Conservation (phyloP, 768 basidiomycete species). For the Xerocomus spinulosus region DNA sequence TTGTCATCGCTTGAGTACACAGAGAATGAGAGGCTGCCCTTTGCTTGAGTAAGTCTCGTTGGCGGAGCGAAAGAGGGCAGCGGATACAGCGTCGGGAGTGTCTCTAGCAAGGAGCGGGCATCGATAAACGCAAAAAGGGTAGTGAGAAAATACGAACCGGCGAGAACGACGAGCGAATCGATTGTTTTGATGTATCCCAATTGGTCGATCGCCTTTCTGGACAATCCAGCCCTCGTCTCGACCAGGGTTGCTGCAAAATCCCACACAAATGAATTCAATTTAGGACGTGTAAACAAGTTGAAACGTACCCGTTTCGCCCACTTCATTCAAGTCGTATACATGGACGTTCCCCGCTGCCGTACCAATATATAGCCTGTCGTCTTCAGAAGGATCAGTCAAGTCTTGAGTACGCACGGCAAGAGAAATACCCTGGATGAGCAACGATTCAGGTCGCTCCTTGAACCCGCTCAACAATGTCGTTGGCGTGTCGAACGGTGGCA, state of each 20-base stretch:
- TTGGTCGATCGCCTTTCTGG: slow-evolving; percentile 77
- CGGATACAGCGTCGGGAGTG: slow-evolving; percentile 67
- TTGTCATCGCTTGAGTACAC: slow-evolving; percentile 59
- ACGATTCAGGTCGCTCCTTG: slow-evolving; percentile 35
- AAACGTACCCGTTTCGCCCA: slow-evolving; percentile 37
- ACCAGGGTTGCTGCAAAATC: too few relatives aligned
- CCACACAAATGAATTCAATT: background rate
- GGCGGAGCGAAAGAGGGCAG: slow-evolving; percentile 68
- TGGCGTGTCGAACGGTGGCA: slow-evolving; percentile 32
- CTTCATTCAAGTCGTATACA: slow-evolving; percentile 44
- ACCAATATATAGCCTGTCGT: slow-evolving; percentile 58
- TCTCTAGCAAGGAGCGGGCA: slow-evolving; percentile 45
- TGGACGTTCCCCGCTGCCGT: slow-evolving; percentile 53
- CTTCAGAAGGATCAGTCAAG: slow-evolving; percentile 29
- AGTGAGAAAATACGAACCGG: slow-evolving; percentile 49
- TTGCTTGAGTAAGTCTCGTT: slow-evolving; percentile 69
- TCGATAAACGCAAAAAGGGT: background rate
- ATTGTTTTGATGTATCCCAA: slow-evolving; percentile 80
- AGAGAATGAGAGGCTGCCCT: slow-evolving; percentile 80
- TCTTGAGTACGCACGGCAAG: background rate
- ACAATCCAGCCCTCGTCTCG: slow-evolving; percentile 63
- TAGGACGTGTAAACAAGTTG: slow-evolving; percentile 16
- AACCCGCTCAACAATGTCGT: slow-evolving; percentile 26
- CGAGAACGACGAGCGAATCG: slow-evolving; percentile 80
- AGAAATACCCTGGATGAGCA: slow-evolving; percentile 27